Evolutionary conservation across 2,329 filamentous ascomycete species (phyloP).

Genomic region (Verticillium dahliae): DNA sequence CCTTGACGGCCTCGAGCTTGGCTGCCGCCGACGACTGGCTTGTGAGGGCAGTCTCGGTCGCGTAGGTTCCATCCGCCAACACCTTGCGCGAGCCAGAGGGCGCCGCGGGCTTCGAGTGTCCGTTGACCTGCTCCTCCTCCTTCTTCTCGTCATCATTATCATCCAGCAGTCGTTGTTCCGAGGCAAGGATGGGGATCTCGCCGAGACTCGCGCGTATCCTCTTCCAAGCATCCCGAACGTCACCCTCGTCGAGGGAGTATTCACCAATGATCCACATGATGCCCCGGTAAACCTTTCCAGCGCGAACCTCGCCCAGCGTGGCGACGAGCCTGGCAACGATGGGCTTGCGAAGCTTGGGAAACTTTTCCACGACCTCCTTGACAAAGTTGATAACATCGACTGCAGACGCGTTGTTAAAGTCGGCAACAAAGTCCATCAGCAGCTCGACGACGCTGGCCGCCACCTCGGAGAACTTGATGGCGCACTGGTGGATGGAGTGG

Average conservation of each 20-base stretch:
- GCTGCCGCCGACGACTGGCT: constrained; percentile 86
- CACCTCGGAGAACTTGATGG: constrained; percentile 98
- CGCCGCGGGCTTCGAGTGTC: constrained; percentile 66
- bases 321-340: constrained; percentile 86
- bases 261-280: constrained; percentile 98
- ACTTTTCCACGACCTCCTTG: constrained; percentile 98
- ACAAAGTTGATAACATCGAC: constrained; percentile 98
- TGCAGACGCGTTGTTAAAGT: constrained; percentile 95
- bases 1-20: constrained; percentile 91
- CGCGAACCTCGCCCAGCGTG: constrained; percentile 86
- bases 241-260: constrained; percentile 87
- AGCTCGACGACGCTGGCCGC: constrained; percentile 93
- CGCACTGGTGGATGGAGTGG: constrained; percentile 95
- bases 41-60: constrained; percentile 91
- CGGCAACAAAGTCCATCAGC: constrained; percentile 97
- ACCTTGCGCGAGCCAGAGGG: constrained; percentile 86
- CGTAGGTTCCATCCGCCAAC: constrained; percentile 93
- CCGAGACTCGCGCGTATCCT: constrained; percentile 87
- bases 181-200: constrained; percentile 93
- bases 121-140: constrained; percentile 63
- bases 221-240: constrained; percentile 96
- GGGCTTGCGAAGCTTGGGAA: constrained; percentile 78
- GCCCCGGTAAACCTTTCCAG: constrained; percentile 94
- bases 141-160: constrained; percentile 65
- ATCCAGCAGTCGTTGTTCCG: constrained; percentile 86